Evolutionary conservation across 805 yeast species (phyloP).

Genomic region (Lachancea mirantina): DNA sequence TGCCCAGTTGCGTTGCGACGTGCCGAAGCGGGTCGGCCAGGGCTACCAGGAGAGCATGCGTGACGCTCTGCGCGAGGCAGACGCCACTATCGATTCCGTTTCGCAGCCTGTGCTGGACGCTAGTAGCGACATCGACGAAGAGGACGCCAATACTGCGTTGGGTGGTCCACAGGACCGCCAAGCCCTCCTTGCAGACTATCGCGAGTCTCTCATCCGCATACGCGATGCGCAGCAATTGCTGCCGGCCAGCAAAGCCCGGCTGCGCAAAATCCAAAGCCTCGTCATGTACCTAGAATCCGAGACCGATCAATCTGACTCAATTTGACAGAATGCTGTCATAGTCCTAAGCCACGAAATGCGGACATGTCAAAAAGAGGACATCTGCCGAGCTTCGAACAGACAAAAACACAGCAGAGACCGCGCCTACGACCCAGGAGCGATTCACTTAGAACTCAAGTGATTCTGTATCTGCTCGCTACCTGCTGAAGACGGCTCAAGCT

Average conservation of each 20-base stretch:
- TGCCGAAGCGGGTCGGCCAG: slow-evolving; percentile 40
- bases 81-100: slow-evolving; percentile 1
- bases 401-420: no score
- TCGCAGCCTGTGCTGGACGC: slow-evolving; percentile 8
- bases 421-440: no score
- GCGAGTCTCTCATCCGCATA: slow-evolving; percentile 11
- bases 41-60: slow-evolving; percentile 21
- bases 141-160: slow-evolving; percentile 5
- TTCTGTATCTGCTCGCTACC: no score
- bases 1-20: slow-evolving; percentile 45
- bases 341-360: not conserved
- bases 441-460: no score
- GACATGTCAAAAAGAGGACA: no score
- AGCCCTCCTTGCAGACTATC: slow-evolving; percentile 9
- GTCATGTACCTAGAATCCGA: slow-evolving; percentile 17
- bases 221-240: slow-evolving; percentile 13
- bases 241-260: slow-evolving; percentile 23
- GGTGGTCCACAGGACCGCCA: slow-evolving; percentile 2
- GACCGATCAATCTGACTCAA: slow-evolving; percentile 1
- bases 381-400: no score
- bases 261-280: slow-evolving; percentile 26
- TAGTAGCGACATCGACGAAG: slow-evolving; percentile 2
- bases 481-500: no score
- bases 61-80: slow-evolving; percentile 7
- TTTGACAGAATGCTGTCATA: not conserved